Evolutionary conservation across 179 eudicot species (phyloP).

Genomic region (Beta macrorhiza): DNA sequence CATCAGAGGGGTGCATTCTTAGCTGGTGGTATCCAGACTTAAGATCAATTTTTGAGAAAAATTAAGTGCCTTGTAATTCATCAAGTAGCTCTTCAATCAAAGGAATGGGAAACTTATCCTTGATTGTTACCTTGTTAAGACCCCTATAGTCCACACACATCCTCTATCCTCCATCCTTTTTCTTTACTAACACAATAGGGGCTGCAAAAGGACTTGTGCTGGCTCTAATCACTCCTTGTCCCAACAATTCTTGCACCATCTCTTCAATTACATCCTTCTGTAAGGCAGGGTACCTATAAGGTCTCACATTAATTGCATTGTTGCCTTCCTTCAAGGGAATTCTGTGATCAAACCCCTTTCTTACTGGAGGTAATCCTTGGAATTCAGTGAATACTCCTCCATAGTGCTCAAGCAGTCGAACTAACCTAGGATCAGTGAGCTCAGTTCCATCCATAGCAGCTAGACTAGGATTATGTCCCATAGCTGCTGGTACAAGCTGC

Average conservation of each 20-base stretch:
- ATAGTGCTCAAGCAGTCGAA: no score
- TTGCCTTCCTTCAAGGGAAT: no score
- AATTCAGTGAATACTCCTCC: no score
- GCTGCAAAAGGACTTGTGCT: background rate
- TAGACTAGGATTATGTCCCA: no score
- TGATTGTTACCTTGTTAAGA: background rate
- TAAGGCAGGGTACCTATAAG: no score
- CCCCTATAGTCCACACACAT: background rate
- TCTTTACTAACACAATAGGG: background rate
- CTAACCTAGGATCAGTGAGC: no score
- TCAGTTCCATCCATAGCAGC: no score
- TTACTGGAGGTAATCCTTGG: no score
- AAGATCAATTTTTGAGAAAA: background rate
- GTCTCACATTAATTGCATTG: no score
- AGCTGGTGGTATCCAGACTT: background rate
- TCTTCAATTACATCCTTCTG: background rate
- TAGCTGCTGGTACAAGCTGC: no score
- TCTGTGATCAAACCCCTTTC: no score
- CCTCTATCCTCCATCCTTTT: background rate
- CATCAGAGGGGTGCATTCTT: background rate
- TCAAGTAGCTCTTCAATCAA: background rate
- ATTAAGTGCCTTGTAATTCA: background rate
- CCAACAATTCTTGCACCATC: background rate
- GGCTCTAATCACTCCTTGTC: background rate
- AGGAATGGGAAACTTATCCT: background rate